A percentile compares a stretch with the other conserved stretches of the same genome.
These are phyloP conservation scores for Glycyrrhiza uralensis DNA, from an alignment of 306 rosid genomes.

Conservation along the genomic window DNA sequence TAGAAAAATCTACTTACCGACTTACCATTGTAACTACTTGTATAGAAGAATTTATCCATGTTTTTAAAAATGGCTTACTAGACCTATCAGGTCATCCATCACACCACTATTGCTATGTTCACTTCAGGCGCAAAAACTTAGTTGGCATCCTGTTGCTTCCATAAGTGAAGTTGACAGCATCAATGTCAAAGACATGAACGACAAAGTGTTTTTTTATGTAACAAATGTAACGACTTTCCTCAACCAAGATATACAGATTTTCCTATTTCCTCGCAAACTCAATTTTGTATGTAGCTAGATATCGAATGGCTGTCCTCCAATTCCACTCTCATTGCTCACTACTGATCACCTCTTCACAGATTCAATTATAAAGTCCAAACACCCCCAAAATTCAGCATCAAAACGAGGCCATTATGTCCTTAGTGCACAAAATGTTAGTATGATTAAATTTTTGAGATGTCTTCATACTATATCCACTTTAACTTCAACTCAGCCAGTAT, in stretches of 20 bases:
- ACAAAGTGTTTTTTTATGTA: neutral
- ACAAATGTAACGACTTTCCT: slow-evolving; percentile 12
- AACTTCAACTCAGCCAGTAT: slow-evolving; percentile 11
- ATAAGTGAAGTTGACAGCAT: slow-evolving; percentile 1
- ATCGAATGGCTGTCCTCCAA: neutral
- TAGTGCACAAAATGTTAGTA: slow-evolving; percentile 5
- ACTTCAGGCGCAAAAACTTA: neutral
- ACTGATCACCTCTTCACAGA: slow-evolving; percentile 13
- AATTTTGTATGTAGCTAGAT: slow-evolving; percentile 4
- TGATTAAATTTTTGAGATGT: neutral
- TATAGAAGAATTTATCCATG: neutral
- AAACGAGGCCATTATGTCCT: slow-evolving; percentile 19
- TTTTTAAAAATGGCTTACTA: neutral
- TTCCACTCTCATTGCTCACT: slow-evolving; percentile 11
- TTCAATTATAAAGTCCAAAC: slow-evolving; percentile 7
- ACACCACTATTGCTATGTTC: neutral
- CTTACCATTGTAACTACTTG: neutral
- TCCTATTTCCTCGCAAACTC: slow-evolving; percentile 21
- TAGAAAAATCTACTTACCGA: neutral
- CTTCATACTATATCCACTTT: slow-evolving; percentile 1
- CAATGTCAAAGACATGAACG: neutral
- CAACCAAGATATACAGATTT: slow-evolving; percentile 26
- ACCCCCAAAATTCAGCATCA: slow-evolving; percentile 23
- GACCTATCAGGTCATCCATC: neutral
- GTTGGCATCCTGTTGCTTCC: slow-evolving; percentile 1